Percentiles rank a stretch among this genome's conserved stretches.
phyloP scores from a whole-genome alignment of 2,329 filamentous ascomycete genomes.

The Pestalotiopsis sp. region DNA sequence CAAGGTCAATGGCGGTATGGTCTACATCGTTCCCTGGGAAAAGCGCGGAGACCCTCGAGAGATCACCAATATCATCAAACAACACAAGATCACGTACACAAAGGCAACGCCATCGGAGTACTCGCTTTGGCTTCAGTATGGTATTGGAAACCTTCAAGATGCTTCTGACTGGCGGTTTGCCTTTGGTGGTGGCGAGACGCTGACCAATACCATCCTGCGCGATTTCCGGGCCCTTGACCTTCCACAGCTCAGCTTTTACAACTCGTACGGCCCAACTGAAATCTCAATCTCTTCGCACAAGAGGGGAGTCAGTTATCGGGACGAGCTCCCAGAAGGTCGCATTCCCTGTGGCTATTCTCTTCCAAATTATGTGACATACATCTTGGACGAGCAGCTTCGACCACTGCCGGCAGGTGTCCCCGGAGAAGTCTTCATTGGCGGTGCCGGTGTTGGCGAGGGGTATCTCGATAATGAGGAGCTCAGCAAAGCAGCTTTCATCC shows the following conservation, averaged over 20 bases:
- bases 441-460: conserved; percentile 36
- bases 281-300: conserved; percentile 12
- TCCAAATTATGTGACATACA: conserved; percentile 30
- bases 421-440: conserved; percentile 47
- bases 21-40: conserved; percentile 31
- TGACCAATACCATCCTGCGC: conserved; percentile 14
- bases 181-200: conserved; percentile 34
- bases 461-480: conserved; percentile 35
- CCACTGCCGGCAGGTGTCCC: conserved; percentile 40
- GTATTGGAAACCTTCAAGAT: conserved; percentile 12
- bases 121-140: conserved; percentile 23
- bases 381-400: conserved; percentile 40
- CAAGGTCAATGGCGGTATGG: conserved; percentile 27
- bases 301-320: background rate
- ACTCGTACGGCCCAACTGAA: conserved; percentile 23
- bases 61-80: conserved; percentile 34
- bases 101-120: conserved; percentile 43
- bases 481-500: conserved; percentile 6
- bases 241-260: conserved; percentile 9
- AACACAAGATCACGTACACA: conserved; percentile 37
- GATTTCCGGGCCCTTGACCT: conserved; percentile 14
- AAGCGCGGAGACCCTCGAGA: conserved; percentile 34
- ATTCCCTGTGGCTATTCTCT: conserved; percentile 17
- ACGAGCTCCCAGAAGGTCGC: no score
- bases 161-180: conserved; percentile 33